Percentiles rank a stretch among this genome's conserved stretches.
Conservation (phyloP, 108 stramenopile species). For the Skeletonema tropicum region DNA sequence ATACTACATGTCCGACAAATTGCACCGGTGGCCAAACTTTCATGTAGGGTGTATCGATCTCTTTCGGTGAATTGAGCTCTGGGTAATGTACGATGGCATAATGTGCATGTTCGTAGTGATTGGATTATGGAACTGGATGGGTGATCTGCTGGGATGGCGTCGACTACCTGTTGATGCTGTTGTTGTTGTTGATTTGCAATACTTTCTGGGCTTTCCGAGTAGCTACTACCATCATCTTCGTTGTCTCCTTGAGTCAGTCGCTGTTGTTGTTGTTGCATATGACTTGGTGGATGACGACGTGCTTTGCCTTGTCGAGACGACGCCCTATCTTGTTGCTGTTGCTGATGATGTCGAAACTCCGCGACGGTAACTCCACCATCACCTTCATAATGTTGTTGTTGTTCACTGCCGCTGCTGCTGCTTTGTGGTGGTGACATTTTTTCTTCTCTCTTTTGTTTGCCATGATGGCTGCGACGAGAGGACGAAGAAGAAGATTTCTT, state of each 20-base stretch:
- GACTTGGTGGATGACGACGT: background rate
- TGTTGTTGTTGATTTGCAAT: slow-evolving; percentile 2
- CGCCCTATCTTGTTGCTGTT: background rate
- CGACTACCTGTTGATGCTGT: background rate
- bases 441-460: background rate
- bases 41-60: slow-evolving; percentile 28
- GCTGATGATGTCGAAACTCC: background rate
- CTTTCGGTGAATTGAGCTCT: slow-evolving; percentile 37
- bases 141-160: slow-evolving; percentile 22
- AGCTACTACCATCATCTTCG: background rate
- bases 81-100: slow-evolving; percentile 43
- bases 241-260: background rate
- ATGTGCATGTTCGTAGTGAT: slow-evolving; percentile 31
- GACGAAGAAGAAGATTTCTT: background rate
- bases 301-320: background rate
- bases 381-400: too few species aligned
- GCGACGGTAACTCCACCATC: background rate
- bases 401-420: background rate
- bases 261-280: background rate
- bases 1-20: slow-evolving; percentile 50
- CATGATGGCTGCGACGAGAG: background rate
- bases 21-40: slow-evolving; percentile 22
- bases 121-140: slow-evolving; percentile 34
- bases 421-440: too few species aligned
- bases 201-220: background rate